Conservation (phyloP, 169 alveolate species). For the Cryptosporidium ubiquitum region DNA sequence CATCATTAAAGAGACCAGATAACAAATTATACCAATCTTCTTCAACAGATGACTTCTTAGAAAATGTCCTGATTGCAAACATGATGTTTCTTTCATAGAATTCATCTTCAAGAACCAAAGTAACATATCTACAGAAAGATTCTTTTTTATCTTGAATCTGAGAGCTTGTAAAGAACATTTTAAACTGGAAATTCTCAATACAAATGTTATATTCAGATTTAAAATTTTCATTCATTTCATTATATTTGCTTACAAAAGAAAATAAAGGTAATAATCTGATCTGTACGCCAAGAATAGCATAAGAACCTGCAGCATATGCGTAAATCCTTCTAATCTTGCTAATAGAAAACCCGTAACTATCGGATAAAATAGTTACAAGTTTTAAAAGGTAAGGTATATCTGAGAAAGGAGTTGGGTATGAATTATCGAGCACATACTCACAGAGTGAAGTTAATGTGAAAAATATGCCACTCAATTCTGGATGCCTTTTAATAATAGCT, state of each 20-base stretch:
- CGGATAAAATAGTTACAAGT: slow-evolving; percentile 2
- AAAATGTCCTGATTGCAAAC: slow-evolving; percentile 26
- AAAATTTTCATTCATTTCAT: background rate
- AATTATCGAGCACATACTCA: slow-evolving; percentile 2
- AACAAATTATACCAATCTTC: slow-evolving; percentile 20
- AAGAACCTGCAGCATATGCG: slow-evolving; percentile 58
- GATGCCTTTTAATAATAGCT: background rate
- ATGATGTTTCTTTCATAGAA: background rate
- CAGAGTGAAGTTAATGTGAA: slow-evolving; percentile 32
- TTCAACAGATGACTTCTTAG: slow-evolving; percentile 18
- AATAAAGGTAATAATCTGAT: slow-evolving; percentile 7
- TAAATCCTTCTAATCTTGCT: slow-evolving; percentile 30
- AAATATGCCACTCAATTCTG: slow-evolving; percentile 1
- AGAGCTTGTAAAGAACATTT: background rate
- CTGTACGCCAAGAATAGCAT: slow-evolving; percentile 27
- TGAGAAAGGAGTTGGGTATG: slow-evolving; percentile 56
- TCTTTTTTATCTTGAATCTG: slow-evolving; percentile 13
- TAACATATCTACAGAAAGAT: slow-evolving; percentile 13
- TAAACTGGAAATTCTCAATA: slow-evolving; percentile 21
- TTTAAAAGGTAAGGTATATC: slow-evolving; percentile 43
- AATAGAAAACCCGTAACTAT: slow-evolving; percentile 41
- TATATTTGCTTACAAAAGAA: slow-evolving; percentile 5
- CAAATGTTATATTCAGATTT: slow-evolving; percentile 29
- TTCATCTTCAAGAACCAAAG: slow-evolving; percentile 18
- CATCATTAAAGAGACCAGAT: background rate